Evolutionary conservation across 129 eudicot genomes (phyloP).

Genomic region (Artemisia tridentata): DNA sequence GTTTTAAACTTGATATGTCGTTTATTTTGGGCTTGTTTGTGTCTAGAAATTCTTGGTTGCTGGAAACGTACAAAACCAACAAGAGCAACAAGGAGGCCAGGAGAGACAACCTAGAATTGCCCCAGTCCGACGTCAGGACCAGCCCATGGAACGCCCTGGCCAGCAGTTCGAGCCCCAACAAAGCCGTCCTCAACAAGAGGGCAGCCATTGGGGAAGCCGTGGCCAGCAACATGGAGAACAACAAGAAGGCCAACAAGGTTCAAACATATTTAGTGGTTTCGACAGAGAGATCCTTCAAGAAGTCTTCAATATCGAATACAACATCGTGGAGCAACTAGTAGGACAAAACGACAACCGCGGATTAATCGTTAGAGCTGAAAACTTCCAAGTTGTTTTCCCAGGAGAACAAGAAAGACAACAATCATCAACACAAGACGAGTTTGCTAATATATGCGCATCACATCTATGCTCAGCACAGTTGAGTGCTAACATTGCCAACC

Average conservation of each 20-base stretch:
- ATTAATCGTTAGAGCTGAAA: conserved; percentile 36
- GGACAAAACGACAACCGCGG: conserved; percentile 41
- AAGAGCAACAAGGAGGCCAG: background rate
- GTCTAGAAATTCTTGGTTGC: conserved; percentile 65
- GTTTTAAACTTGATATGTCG: too few relatives aligned
- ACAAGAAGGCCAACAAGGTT: conserved; percentile 16
- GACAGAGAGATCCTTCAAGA: conserved; percentile 32
- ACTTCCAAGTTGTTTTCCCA: conserved; percentile 30
- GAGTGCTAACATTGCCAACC: conserved; percentile 42
- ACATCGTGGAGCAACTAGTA: conserved; percentile 30
- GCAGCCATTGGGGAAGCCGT: background rate
- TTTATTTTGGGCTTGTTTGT: background rate
- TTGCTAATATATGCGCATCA: conserved; percentile 21
- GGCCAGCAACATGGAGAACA: background rate
- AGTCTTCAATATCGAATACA: conserved; percentile 20
- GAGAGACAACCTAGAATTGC: too few relatives aligned
- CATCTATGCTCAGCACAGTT: conserved; percentile 46
- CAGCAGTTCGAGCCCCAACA: background rate
- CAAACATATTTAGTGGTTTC: conserved; percentile 44
- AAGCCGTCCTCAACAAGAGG: background rate
- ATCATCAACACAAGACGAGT: conserved; percentile 7
- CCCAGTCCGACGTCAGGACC: background rate
- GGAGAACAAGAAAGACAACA: conserved; percentile 9
- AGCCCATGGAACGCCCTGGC: background rate
- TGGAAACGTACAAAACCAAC: conserved; percentile 40